A percentile compares a stretch with the other conserved stretches of the same genome.
Conservation (phyloP, 2,329 filamentous ascomycete species). For the Nemania serpens region DNA sequence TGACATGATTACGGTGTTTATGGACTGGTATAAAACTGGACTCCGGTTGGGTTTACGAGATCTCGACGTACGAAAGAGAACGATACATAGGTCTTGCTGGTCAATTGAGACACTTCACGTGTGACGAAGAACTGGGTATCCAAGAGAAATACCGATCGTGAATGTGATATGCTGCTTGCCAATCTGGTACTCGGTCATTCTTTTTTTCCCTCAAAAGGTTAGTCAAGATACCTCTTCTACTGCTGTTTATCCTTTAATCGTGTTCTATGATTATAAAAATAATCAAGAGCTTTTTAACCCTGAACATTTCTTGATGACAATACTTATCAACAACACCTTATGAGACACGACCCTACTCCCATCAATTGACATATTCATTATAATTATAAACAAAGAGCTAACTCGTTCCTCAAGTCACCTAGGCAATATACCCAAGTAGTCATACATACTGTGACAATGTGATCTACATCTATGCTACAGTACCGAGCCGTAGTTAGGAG, state of each 20-base stretch:
- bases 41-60: slow-evolving; percentile 51
- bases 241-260: slow-evolving; percentile 10
- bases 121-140: slow-evolving; percentile 24
- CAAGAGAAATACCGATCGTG: slow-evolving; percentile 6
- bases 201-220: slow-evolving; percentile 47
- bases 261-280: slow-evolving; percentile 61
- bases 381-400: slow-evolving; percentile 24
- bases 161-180: slow-evolving; percentile 36
- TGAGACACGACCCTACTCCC: slow-evolving; percentile 51
- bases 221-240: slow-evolving; percentile 41
- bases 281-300: slow-evolving; percentile 72
- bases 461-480: background rate
- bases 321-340: slow-evolving; percentile 59
- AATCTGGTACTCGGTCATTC: slow-evolving; percentile 8
- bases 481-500: background rate
- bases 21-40: slow-evolving; percentile 47
- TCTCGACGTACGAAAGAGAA: slow-evolving; percentile 36
- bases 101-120: slow-evolving; percentile 47
- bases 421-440: background rate
- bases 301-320: slow-evolving; percentile 62
- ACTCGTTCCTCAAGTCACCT: slow-evolving; percentile 22
- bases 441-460: slow-evolving; percentile 1
- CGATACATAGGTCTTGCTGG: slow-evolving; percentile 55
- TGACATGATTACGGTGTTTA: slow-evolving; percentile 45
- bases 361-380: slow-evolving; percentile 12